Percentiles rank a stretch among this genome's conserved stretches.
phyloP scores from a whole-genome alignment of 2,329 filamentous ascomycete species.

The Diplocarpon rosae region DNA sequence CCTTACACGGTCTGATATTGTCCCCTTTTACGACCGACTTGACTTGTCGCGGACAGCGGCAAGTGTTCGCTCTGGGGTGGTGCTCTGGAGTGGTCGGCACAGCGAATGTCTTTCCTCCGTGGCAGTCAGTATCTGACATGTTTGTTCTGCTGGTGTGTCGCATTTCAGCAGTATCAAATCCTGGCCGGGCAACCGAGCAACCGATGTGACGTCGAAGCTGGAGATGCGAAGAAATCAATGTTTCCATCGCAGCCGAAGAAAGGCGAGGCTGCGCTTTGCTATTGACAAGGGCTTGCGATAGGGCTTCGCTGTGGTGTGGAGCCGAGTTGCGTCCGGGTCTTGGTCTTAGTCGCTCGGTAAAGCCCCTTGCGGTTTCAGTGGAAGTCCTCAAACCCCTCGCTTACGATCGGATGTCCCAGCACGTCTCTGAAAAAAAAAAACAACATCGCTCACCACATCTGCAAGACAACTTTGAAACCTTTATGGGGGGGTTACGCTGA shows the following conservation, averaged over 20 bases:
- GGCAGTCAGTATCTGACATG: background rate
- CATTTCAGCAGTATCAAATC: slow-evolving; percentile 8
- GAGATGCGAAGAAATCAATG: slow-evolving; percentile 1
- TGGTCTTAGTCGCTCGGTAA: background rate
- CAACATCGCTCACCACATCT: slow-evolving; percentile 13
- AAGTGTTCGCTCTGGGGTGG: background rate
- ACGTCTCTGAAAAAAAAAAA: slow-evolving; percentile 13
- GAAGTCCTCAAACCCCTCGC: slow-evolving; percentile 20
- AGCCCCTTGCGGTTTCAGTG: slow-evolving; percentile 7
- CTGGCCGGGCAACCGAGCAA: slow-evolving; percentile 4
- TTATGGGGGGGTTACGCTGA: slow-evolving; percentile 5
- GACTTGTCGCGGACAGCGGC: background rate
- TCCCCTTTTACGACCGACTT: background rate
- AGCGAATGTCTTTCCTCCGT: background rate
- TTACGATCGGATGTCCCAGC: slow-evolving; percentile 7
- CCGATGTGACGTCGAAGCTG: slow-evolving; percentile 13
- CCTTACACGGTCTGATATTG: slow-evolving; percentile 6
- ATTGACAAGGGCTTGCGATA: background rate
- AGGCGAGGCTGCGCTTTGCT: slow-evolving; percentile 1
- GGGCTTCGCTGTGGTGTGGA: background rate
- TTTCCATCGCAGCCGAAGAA: background rate
- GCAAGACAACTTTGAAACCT: slow-evolving; percentile 21
- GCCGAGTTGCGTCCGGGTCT: background rate
- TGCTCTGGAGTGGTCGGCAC: background rate
- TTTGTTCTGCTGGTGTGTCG: no score